phyloP scores from a whole-genome alignment of 2,329 filamentous ascomycete species.

The Incumbomyces lentus region DNA sequence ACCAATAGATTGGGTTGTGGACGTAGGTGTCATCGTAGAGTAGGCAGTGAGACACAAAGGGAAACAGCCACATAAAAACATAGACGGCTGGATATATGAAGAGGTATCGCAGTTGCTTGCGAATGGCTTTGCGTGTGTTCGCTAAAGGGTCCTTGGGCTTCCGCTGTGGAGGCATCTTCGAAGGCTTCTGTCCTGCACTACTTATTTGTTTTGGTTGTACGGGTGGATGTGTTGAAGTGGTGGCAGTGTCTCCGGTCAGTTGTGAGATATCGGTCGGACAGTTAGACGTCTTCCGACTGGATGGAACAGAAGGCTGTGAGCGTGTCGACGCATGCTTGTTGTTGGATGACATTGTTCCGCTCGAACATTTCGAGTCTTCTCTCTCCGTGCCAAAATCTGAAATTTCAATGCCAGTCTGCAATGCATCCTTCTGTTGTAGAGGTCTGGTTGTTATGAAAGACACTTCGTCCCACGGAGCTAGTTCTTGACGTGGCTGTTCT shows the following conservation, averaged over 20 bases:
- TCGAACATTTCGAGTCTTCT: not conserved
- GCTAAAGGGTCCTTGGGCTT: constrained; percentile 16
- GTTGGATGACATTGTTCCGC: not conserved
- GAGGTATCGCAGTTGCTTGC: constrained; percentile 58
- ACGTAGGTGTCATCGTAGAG: constrained; percentile 46
- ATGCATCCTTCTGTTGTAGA: not conserved
- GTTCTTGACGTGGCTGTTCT: not conserved
- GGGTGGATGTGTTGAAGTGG: not conserved
- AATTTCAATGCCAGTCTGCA: not conserved
- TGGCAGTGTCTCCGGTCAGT: not conserved
- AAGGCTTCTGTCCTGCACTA: not conserved
- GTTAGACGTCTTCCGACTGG: not conserved
- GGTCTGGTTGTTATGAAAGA: constrained; percentile 16
- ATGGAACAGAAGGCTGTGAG: not conserved
- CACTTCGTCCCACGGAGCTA: constrained; percentile 16
- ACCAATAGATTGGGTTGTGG: constrained; percentile 43
- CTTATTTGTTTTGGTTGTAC: not conserved
- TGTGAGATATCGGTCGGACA: not conserved
- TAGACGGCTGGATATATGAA: constrained; percentile 71
- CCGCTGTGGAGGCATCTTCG: not conserved
- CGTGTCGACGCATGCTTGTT: not conserved
- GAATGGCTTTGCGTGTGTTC: constrained; percentile 46
- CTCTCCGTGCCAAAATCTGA: constrained; percentile 6
- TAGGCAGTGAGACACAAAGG: constrained; percentile 55
- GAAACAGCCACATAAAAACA: constrained; percentile 60